Percentiles rank a stretch among this genome's conserved stretches.
These are phyloP conservation scores for Tylopilus intermedius DNA, from an alignment of 768 basidiomycete genomes.

Conservation along the genomic window DNA sequence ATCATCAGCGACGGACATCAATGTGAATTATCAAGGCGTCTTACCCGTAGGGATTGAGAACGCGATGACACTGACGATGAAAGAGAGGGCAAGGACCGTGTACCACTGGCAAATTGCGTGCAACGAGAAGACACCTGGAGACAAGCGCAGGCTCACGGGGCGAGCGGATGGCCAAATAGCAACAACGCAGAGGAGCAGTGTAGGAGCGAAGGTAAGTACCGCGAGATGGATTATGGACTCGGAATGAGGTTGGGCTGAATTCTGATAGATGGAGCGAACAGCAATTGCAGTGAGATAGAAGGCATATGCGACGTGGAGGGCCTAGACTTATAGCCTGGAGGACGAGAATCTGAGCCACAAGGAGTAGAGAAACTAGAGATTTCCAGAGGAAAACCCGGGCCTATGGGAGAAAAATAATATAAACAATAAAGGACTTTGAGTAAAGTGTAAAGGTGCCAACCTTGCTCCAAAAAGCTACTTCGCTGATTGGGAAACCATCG, in stretches of 20 bases:
- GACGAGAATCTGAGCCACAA: constrained; percentile 43
- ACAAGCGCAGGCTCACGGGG: constrained; percentile 30
- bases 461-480: constrained; percentile 52
- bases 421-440: background rate
- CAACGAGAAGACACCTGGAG: constrained; percentile 18
- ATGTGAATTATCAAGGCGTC: constrained; percentile 12
- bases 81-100: constrained; percentile 46
- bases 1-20: constrained; percentile 7
- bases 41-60: constrained; percentile 51
- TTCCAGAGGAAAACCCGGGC: constrained; percentile 61
- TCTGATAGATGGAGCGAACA: constrained; percentile 44
- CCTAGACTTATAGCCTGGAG: constrained; percentile 51
- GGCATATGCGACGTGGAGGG: constrained; percentile 49
- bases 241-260: constrained; percentile 38
- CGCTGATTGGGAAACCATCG: constrained; percentile 64
- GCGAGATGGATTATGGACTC: constrained; percentile 60
- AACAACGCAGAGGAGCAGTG: constrained; percentile 39
- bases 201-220: constrained; percentile 46
- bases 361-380: constrained; percentile 41
- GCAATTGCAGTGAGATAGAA: constrained; percentile 56
- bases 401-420: constrained; percentile 32
- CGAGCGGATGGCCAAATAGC: constrained; percentile 53
- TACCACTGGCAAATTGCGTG: constrained; percentile 53
- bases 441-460: constrained; percentile 30
- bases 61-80: constrained; percentile 38